Base-by-base conservation (phyloP, 106 monocot species). In the Amphibolis antarctica region DNA sequence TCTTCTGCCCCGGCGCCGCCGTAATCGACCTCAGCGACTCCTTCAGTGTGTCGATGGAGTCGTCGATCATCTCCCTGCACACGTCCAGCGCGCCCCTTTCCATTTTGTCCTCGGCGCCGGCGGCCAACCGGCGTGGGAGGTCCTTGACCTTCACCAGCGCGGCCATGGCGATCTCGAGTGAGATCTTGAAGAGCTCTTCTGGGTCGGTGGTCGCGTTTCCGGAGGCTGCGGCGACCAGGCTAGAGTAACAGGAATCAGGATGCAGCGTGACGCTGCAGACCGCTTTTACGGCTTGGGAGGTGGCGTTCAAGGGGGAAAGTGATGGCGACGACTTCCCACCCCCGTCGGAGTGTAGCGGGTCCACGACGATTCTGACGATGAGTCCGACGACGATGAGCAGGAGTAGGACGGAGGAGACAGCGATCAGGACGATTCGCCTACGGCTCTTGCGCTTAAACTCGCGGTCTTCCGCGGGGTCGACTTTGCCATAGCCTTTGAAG, bases 221-320 rank as follows among this genome's bases (percentile, higher is more conserved):
- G 29, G 53, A 75, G 54, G 46, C 66, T 42, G 67, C 68, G 13
- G 89, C 70, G 28, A 70, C 68, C 28, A 89, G 55, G 67, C 69
- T 83, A 18, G 89, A 75, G 78, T 62, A 75, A 72, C 89, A 90
- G 14, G 77, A 75, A 42, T 53, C 50, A 11, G 82, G 82, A 69
- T 85, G 75, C 25, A 53, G 56, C 10, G 89, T 82, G 18, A 85
- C 65, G 58, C 54, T 71, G 77, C 88, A 88, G n/a, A 88, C 29
- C 0, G 79, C 73, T 66, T 77, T 84, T 46, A 88, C 77, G 11
- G 79, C 81, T 3, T 52, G 19, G 64, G 66, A 66, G 66, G 15
- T 10, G 42, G 18, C 11, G 4, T 65, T 14, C 23, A 14, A 73
- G 60, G n/a, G 47, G 0, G 12, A 77, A 53, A 50, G 27, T 4